These are phyloP conservation scores for Phalaenopsis equestris DNA, from an alignment of 106 monocot genomes.

Conservation along the genomic window DNA sequence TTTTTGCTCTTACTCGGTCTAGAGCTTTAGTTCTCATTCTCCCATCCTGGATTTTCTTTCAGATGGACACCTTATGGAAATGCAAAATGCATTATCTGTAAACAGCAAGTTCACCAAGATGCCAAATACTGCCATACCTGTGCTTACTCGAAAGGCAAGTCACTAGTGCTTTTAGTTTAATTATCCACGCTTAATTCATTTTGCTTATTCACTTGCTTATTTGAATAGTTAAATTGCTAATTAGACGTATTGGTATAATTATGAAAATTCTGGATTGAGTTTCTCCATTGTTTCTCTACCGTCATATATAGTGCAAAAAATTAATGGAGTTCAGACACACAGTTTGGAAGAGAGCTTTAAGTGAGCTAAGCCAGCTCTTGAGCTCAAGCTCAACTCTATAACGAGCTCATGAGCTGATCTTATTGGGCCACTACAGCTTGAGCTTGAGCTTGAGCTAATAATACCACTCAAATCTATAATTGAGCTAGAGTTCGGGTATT, in stretches of 20 bases:
- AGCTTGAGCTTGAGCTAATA: too few species aligned
- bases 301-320: too few species aligned
- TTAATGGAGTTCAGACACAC: too few species aligned
- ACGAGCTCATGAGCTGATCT: too few species aligned
- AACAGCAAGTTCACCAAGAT: constrained; percentile 98
- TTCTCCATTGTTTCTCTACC: too few species aligned
- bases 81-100: constrained; percentile 93
- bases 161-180: not conserved
- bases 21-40: not conserved
- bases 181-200: not conserved
- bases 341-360: too few species aligned
- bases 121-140: constrained; percentile 96
- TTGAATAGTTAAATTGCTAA: not conserved
- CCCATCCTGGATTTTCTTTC: constrained; percentile 6
- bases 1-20: not conserved
- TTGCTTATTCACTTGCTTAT: not conserved
- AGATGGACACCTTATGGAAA: constrained; percentile 95
- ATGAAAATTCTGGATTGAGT: too few species aligned
- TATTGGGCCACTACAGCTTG: too few species aligned
- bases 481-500: too few species aligned
- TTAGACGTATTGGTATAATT: not conserved
- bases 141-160: constrained; percentile 95
- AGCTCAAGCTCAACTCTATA: too few species aligned
- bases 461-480: too few species aligned
- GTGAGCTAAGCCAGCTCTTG: too few species aligned